These are phyloP conservation scores for Cyberlindnera mycetangii DNA, from an alignment of 805 yeast genomes.

Conservation along the genomic window DNA sequence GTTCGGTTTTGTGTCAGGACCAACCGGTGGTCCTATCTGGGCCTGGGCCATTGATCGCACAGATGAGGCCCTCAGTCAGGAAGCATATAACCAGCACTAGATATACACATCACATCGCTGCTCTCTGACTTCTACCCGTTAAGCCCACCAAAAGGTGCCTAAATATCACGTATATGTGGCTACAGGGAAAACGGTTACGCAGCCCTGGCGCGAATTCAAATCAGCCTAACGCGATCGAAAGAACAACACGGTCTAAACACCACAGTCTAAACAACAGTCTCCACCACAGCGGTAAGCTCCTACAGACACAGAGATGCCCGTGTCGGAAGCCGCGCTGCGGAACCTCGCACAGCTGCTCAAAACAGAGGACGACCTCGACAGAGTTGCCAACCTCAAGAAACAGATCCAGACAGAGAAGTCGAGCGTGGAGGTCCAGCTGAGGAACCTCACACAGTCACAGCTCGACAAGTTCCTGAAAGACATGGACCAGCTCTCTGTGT, in stretches of 20 bases:
- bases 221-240: too few relatives aligned
- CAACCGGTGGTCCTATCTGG: too few relatives aligned
- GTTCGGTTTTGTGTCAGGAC: too few relatives aligned
- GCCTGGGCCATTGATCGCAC: too few relatives aligned
- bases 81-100: too few relatives aligned
- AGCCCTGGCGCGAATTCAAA: not conserved
- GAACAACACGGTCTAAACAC: not conserved
- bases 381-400: constrained; percentile 48
- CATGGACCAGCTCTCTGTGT: constrained; percentile 34
- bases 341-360: constrained; percentile 33
- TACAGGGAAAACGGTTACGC: not conserved
- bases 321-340: constrained; percentile 21
- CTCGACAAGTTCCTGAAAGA: constrained; percentile 53
- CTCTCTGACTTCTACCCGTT: too few relatives aligned
- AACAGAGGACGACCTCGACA: constrained; percentile 50
- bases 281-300: not conserved
- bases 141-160: too few relatives aligned
- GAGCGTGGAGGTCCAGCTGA: constrained; percentile 55
- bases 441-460: constrained; percentile 41
- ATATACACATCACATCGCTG: too few relatives aligned
- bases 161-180: too few relatives aligned
- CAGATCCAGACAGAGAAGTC: constrained; percentile 68
- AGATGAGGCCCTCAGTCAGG: too few relatives aligned
- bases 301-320: not conserved
- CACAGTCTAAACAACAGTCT: not conserved